Evolutionary conservation across 1,284 basidiomycete genomes (phyloP).

Genomic region (Sphagnurus paluster): DNA sequence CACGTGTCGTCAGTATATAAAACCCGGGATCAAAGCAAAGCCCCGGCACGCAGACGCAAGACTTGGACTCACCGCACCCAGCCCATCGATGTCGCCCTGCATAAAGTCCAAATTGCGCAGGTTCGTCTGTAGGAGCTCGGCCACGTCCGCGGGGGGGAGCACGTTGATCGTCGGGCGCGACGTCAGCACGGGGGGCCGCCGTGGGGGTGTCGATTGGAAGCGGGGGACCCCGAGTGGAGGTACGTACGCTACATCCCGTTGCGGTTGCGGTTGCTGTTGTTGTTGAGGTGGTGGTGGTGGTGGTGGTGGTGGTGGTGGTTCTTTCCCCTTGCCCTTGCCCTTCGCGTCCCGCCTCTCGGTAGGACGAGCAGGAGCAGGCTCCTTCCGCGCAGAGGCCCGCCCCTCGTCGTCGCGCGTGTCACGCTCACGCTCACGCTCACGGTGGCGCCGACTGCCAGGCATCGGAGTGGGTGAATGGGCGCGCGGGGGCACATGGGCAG

Average conservation of each 20-base stretch:
- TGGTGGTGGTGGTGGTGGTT: no score
- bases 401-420: no score
- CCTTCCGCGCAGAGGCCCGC: no score
- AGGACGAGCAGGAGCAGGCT: no score
- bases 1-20: not conserved
- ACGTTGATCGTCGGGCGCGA: not conserved
- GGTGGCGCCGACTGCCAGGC: no score
- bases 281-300: not conserved
- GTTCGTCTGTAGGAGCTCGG: not conserved
- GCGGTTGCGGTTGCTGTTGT: not conserved
- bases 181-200: not conserved
- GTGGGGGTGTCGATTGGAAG: constrained; percentile 6
- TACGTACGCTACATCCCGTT: not conserved
- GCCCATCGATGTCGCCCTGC: not conserved
- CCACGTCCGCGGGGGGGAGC: not conserved
- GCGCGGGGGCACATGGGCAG: no score
- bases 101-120: not conserved
- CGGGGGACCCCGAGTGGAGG: constrained; percentile 1
- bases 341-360: no score
- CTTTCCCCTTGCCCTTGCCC: no score
- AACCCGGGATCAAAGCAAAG: not conserved
- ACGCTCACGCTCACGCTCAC: no score
- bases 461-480: no score
- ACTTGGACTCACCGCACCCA: not conserved
- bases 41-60: no score